Conservation (phyloP, 106 monocot genomes). For the Allium cepa region DNA sequence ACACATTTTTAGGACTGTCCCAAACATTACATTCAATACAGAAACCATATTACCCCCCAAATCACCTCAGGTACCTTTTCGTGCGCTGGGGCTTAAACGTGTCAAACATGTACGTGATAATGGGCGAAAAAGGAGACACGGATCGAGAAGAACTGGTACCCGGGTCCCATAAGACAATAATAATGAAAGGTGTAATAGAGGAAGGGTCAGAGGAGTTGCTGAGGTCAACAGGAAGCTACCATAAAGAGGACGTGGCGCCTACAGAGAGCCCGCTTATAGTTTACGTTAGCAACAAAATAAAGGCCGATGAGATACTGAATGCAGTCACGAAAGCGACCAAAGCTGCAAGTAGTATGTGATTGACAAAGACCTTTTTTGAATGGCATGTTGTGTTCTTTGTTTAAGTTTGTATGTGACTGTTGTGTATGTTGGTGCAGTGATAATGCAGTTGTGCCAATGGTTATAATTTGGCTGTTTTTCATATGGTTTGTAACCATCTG, state of each 20-base stretch:
- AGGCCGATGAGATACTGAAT: slow-evolving; percentile 33
- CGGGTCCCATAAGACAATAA: slow-evolving; percentile 52
- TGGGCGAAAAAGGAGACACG: slow-evolving; percentile 63
- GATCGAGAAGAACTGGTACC: slow-evolving; percentile 52
- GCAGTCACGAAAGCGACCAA: slow-evolving; percentile 34
- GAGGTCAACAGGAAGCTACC: slow-evolving; percentile 38
- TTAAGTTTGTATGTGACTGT: no score
- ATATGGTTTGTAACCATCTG: no score
- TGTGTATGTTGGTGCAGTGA: no score
- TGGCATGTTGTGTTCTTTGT: no score
- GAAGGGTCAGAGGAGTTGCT: slow-evolving; percentile 42
- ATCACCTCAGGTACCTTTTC: slow-evolving; percentile 58
- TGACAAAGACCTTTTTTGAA: no score
- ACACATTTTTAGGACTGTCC: background rate
- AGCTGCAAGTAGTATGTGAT: slow-evolving; percentile 27
- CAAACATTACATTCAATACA: background rate
- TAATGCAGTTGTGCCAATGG: no score
- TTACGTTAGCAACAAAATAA: slow-evolving; percentile 22
- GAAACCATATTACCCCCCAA: background rate
- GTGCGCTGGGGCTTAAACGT: slow-evolving; percentile 72
- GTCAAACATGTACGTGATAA: slow-evolving; percentile 49
- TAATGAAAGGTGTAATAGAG: slow-evolving; percentile 39
- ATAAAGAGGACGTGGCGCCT: slow-evolving; percentile 41
- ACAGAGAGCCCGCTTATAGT: slow-evolving; percentile 29
- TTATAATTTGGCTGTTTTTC: no score